A percentile compares a stretch with the other conserved stretches of the same genome.
Conservation (phyloP, 768 basidiomycete species). For the Coprinopsis sp. region DNA sequence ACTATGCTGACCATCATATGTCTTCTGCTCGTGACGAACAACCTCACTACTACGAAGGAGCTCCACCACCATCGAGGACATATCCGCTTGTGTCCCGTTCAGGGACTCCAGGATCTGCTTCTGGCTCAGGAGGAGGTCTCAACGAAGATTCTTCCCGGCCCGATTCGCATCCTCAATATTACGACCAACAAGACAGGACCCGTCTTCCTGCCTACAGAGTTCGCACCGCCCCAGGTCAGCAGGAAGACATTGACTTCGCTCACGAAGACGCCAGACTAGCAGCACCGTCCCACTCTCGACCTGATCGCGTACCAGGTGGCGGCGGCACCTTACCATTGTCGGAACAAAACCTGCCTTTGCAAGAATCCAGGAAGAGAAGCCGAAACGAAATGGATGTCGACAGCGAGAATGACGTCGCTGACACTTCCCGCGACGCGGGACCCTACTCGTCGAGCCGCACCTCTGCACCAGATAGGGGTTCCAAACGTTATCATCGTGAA, state of each 20-base stretch:
- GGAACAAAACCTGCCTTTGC: conserved; percentile 36
- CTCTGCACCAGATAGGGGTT: conserved; percentile 38
- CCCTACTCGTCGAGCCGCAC: conserved; percentile 3
- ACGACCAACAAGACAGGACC: conserved; percentile 38
- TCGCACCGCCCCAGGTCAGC: conserved; percentile 35
- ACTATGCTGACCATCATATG: conserved; percentile 29
- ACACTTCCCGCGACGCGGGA: conserved; percentile 1
- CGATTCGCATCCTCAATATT: conserved; percentile 46
- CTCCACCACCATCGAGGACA: conserved; percentile 22
- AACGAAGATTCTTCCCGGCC: conserved; percentile 46
- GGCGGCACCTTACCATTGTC: conserved; percentile 24
- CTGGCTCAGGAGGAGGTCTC: conserved; percentile 32
- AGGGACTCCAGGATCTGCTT: conserved; percentile 53
- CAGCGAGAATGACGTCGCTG: conserved; percentile 44
- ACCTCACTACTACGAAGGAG: conserved; percentile 32
- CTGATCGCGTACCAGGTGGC: conserved; percentile 18
- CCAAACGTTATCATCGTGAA: conserved; percentile 58
- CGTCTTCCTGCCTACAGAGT: conserved; percentile 46
- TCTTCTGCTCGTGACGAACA: conserved; percentile 30
- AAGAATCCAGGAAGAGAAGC: conserved; percentile 52
- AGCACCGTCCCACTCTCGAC: conserved; percentile 30
- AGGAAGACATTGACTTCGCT: conserved; percentile 48
- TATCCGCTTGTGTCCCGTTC: conserved; percentile 47
- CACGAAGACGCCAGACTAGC: conserved; percentile 51
- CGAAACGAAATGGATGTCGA: conserved; percentile 65